These are phyloP conservation scores for Eudorina sp. DNA, from an alignment of 139 green algal species.

Conservation along the genomic window DNA sequence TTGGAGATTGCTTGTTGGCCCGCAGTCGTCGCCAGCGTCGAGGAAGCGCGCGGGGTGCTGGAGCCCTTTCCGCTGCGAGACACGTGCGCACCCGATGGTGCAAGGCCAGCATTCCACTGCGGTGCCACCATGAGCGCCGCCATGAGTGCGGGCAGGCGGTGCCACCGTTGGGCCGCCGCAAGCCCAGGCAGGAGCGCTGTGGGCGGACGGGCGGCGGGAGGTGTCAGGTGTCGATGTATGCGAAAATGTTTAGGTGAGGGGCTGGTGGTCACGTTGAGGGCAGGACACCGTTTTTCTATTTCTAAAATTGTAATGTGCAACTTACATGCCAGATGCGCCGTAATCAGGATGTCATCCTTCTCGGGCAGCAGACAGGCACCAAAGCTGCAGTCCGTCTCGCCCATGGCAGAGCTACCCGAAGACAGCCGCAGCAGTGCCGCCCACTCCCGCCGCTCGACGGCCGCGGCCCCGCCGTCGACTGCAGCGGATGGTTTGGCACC, in stretches of 20 bases:
- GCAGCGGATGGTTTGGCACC: not conserved
- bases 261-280: not conserved
- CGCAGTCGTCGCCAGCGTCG: not conserved
- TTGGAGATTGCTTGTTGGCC: not conserved
- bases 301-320: not conserved
- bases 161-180: conserved; percentile 17
- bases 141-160: conserved; percentile 37
- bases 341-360: not conserved
- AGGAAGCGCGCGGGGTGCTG: not conserved
- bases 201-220: not conserved
- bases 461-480: not conserved
- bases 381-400: not conserved
- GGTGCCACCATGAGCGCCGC: not conserved
- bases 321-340: conserved; percentile 8
- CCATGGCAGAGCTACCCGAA: not conserved
- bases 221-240: too few relatives aligned
- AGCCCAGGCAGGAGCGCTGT: conserved; percentile 17
- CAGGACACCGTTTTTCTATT: not conserved
- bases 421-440: conserved; percentile 19
- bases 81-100: not conserved
- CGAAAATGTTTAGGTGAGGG: not conserved
- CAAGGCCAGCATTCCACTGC: not conserved
- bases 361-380: not conserved
- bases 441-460: not conserved
- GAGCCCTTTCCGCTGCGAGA: not conserved